Evolutionary conservation across 192 early-diverging fungal genomes (phyloP).

Genomic region (Umbelopsis sp.): DNA sequence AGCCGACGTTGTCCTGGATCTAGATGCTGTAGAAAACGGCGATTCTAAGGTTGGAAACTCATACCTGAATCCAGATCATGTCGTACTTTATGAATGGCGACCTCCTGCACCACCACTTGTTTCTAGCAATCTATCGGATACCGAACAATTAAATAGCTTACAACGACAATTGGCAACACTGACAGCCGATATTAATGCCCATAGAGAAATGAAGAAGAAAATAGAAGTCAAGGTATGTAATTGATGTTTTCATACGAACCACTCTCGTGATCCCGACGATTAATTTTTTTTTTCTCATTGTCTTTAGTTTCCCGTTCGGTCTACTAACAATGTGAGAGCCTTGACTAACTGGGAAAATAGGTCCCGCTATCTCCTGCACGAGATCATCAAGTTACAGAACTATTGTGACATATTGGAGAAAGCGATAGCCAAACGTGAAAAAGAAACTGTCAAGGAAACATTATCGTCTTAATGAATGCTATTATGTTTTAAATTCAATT

Average conservation of each 20-base stretch:
- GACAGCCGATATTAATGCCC: constrained; percentile 68
- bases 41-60: constrained; percentile 28
- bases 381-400: constrained; percentile 83
- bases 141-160: constrained; percentile 62
- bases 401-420: constrained; percentile 76
- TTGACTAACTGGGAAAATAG: constrained; percentile 82
- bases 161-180: constrained; percentile 64
- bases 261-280: not conserved
- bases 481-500: too few relatives aligned
- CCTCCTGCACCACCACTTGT: constrained; percentile 51
- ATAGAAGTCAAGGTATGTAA: constrained; percentile 41
- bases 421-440: not conserved
- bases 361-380: constrained; percentile 75
- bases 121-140: constrained; percentile 39
- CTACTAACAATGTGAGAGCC: constrained; percentile 62
- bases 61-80: constrained; percentile 34
- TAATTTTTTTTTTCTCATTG: not conserved
- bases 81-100: constrained; percentile 49
- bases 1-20: constrained; percentile 25
- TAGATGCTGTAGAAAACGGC: constrained; percentile 28
- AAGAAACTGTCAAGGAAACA: not conserved
- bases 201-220: constrained; percentile 61
- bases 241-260: not conserved
- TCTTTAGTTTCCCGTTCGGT: constrained; percentile 59
- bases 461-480: not conserved